These are phyloP conservation scores for Purpureocillium takamizusanense DNA, from an alignment of 2,329 filamentous ascomycete genomes.

Conservation along the genomic window DNA sequence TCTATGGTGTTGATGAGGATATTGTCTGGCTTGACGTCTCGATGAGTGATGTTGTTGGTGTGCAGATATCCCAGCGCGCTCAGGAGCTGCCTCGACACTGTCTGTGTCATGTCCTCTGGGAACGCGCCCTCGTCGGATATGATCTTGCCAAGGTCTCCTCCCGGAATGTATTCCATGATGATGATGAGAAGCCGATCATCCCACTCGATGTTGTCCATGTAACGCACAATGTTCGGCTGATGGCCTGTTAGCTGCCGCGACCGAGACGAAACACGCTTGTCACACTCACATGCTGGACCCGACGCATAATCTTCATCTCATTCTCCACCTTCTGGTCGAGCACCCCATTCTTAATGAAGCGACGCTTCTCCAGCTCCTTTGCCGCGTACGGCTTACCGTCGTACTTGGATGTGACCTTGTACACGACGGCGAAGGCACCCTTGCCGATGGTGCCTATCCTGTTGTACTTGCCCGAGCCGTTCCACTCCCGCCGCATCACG, in stretches of 20 bases:
- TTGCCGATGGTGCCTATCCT: slow-evolving; percentile 75
- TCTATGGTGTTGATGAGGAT: slow-evolving; percentile 70
- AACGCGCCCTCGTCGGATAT: slow-evolving; percentile 55
- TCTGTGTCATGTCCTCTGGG: slow-evolving; percentile 57
- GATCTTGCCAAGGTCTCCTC: slow-evolving; percentile 73
- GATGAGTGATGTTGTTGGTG: slow-evolving; percentile 80
- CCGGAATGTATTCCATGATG: slow-evolving; percentile 86
- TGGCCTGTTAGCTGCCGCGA: background rate
- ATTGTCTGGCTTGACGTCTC: slow-evolving; percentile 98
- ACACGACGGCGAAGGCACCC: slow-evolving; percentile 90
- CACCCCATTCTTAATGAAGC: slow-evolving; percentile 86
- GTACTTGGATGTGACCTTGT: slow-evolving; percentile 78
- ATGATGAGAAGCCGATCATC: slow-evolving; percentile 82
- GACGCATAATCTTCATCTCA: slow-evolving; percentile 93
- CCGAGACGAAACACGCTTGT: slow-evolving; percentile 2
- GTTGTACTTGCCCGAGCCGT: slow-evolving; percentile 77
- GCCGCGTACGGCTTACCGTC: slow-evolving; percentile 79
- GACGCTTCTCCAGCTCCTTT: slow-evolving; percentile 89
- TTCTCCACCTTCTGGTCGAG: slow-evolving; percentile 90
- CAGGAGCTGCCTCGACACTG: slow-evolving; percentile 68
- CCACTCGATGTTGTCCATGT: slow-evolving; percentile 81
- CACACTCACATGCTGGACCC: slow-evolving; percentile 64
- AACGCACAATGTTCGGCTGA: slow-evolving; percentile 81
- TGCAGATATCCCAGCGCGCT: slow-evolving; percentile 83
- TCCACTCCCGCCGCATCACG: slow-evolving; percentile 57